Evolutionary conservation across 2,329 filamentous ascomycete genomes (phyloP).

Genomic region (Sporothrix inflata): DNA sequence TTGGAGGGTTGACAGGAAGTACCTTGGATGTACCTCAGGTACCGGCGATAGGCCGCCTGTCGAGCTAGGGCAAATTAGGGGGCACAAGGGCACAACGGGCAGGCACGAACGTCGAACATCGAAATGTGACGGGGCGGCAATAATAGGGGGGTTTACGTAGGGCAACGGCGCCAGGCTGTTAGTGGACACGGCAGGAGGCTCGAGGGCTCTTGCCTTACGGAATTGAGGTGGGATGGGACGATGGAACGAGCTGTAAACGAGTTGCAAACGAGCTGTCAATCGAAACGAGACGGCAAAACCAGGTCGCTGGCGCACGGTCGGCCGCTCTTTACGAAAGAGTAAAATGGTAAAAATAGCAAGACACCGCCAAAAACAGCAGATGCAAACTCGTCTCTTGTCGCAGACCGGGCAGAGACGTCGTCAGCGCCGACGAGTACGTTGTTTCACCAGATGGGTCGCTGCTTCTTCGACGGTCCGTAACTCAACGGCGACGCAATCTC

Average conservation of each 20-base stretch:
- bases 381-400: neutral
- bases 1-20: neutral
- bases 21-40: neutral
- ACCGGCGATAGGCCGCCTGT: neutral
- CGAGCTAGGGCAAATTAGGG: conserved; percentile 1
- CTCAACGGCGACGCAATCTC: neutral
- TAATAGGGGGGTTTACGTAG: neutral
- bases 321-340: neutral
- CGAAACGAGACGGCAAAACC: conserved; percentile 6
- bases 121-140: neutral
- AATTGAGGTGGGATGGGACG: neutral
- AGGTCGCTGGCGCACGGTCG: neutral
- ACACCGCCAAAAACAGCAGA: neutral
- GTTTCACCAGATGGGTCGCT: neutral
- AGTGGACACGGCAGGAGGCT: neutral
- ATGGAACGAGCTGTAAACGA: neutral
- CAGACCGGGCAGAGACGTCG: neutral
- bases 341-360: neutral
- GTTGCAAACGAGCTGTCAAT: neutral
- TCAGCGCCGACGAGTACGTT: neutral
- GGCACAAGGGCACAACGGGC: neutral
- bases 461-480: neutral
- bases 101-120: neutral
- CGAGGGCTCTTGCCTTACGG: neutral
- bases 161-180: neutral